These are phyloP conservation scores for Rhodofomes roseus DNA, from an alignment of 1,284 basidiomycete species.

Conservation along the genomic window DNA sequence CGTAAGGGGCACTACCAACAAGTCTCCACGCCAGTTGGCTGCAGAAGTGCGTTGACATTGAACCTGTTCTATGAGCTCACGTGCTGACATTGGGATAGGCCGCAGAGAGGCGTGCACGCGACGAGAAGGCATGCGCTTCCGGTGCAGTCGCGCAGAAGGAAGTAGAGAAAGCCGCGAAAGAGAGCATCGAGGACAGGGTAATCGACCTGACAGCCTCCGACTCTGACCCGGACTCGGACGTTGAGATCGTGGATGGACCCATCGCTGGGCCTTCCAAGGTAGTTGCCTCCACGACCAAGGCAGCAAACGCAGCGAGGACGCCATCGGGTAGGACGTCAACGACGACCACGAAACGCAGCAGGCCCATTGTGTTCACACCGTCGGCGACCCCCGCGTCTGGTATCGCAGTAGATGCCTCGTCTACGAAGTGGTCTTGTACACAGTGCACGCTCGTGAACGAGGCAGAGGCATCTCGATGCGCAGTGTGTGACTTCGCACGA, in stretches of 20 bases:
- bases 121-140: conserved; percentile 71
- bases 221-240: conserved; percentile 27
- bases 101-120: conserved; percentile 69
- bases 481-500: conserved; percentile 25
- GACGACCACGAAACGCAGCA: neutral
- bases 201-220: conserved; percentile 53
- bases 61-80: neutral
- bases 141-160: conserved; percentile 59
- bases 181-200: conserved; percentile 59
- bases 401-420: neutral
- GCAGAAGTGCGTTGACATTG: conserved; percentile 55
- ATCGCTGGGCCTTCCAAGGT: neutral
- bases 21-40: conserved; percentile 69
- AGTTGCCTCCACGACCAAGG: neutral
- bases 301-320: neutral
- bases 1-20: conserved; percentile 27
- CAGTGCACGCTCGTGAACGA: conserved; percentile 70
- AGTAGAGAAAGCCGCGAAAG: conserved; percentile 62
- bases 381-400: neutral
- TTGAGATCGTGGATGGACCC: conserved; percentile 8
- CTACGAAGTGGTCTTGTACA: conserved; percentile 59
- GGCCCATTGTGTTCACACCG: neutral
- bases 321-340: too few species aligned
- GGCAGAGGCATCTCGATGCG: conserved; percentile 46
- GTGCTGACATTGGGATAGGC: conserved; percentile 46